Conservation (phyloP, 352 stramenopile species). For the Thraustochytrium aureum region DNA sequence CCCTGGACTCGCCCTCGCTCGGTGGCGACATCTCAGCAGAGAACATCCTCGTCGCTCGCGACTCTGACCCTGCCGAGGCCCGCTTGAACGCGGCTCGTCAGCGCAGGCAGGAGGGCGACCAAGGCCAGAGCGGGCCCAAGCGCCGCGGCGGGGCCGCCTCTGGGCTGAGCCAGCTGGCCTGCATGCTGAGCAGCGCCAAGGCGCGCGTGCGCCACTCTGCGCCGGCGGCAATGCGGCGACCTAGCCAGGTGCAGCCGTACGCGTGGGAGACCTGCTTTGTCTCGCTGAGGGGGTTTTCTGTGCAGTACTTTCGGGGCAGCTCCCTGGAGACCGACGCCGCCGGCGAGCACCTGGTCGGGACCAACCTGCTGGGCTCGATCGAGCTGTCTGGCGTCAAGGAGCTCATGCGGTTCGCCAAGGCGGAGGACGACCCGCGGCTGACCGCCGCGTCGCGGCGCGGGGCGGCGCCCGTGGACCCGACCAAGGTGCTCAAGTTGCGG, state of each 20-base stretch:
- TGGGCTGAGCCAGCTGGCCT: neutral
- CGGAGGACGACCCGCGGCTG: slow-evolving; percentile 2
- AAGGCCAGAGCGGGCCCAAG: no score
- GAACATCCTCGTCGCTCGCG: neutral
- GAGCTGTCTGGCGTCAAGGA: neutral
- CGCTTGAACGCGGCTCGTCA: slow-evolving; percentile 9
- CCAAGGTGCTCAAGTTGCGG: neutral
- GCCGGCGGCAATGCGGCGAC: no score
- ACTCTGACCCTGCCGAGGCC: neutral
- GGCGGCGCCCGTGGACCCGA: neutral
- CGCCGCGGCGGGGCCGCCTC: no score
- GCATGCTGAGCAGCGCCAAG: neutral
- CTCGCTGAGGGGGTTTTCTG: neutral
- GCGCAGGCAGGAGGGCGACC: no score
- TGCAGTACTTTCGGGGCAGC: neutral
- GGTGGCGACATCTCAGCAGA: neutral
- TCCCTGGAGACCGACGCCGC: neutral
- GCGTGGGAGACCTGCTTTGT: neutral
- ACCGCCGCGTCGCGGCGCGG: neutral
- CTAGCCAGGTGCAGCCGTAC: no score
- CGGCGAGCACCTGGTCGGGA: neutral
- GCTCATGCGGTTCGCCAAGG: neutral
- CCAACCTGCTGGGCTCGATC: neutral
- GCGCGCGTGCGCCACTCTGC: no score
- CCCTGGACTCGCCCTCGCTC: neutral